Evolutionary conservation across 371 early-diverging fungal species (phyloP), one percentile per base, ranked within the genome.

Genomic region (Nematocida sp.): DNA sequence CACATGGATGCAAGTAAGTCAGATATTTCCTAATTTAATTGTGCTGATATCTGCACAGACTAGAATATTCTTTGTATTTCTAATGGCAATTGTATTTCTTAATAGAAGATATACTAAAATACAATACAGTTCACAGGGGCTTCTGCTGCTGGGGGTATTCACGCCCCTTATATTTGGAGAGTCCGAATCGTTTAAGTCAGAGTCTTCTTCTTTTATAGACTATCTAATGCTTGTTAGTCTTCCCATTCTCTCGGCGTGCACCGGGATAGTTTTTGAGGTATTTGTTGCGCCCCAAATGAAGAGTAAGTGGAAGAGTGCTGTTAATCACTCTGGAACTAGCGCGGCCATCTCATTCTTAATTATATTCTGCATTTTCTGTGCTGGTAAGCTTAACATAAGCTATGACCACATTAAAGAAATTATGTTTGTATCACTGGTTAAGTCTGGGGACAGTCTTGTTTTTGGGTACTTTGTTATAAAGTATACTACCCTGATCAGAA

Each of bases 51-150:
- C 56, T 25, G 6, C 55, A 46, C 66, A 67, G 13, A 60, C 42
- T 52, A 66, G 40, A 42, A 40, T 60, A 20, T 78, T 78, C 27
- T 78, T 78, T 61, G 71, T 70, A 11, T 78, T 70, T 71, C 4
- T 69, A 13, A 58, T 78, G 20, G 82, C 80, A n/a, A n/a, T 42
- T 9, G 47, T 58, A 4, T 42, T 78, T 46, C 52, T 78, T 5
- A 46, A 42, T 11, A 15, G 57, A 46, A 71, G 39, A 39, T 78
- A 78, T 42, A 39, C 60, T 3, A 4, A 15, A 25, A 13, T 54
- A n/a, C 69, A 78, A 56, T 23, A 25, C 46, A 20, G 70, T 46
- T 33, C 71, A 11, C 80, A 78, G 70, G 5, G 25, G 23, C 15
- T 20, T 50, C 33, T 78, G 0, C 46, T 78, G 4, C 5, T 70